These are phyloP conservation scores for Calonectria pseudoreteaudii DNA, from an alignment of 2,329 filamentous ascomycete species.

Conservation along the genomic window DNA sequence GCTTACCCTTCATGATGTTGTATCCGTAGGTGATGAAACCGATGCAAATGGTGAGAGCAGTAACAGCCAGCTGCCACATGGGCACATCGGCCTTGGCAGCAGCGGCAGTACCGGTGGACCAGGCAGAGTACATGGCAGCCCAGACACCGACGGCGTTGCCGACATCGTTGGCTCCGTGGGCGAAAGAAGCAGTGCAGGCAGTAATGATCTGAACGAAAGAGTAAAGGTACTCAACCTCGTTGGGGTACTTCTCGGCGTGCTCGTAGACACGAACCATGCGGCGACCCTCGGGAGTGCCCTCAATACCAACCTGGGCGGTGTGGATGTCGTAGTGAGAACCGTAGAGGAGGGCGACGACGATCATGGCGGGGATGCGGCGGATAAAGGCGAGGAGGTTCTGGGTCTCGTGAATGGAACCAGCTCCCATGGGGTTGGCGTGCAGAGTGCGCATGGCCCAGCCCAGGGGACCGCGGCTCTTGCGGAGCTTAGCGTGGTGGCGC, in stretches of 20 bases:
- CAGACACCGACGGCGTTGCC: conserved; percentile 78
- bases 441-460: conserved; percentile 86
- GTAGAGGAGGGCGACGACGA: conserved; percentile 74
- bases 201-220: conserved; percentile 75
- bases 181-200: conserved; percentile 79
- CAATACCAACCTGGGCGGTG: conserved; percentile 76
- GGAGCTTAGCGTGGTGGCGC: conserved; percentile 72
- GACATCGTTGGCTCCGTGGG: conserved; percentile 83
- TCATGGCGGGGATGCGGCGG: conserved; percentile 76
- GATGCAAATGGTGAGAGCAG: conserved; percentile 71
- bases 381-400: conserved; percentile 74
- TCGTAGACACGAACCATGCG: conserved; percentile 73
- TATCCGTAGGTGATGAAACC: conserved; percentile 82
- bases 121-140: conserved; percentile 77
- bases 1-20: conserved; percentile 83
- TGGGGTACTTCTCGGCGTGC: conserved; percentile 73
- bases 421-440: conserved; percentile 77
- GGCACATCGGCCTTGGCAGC: conserved; percentile 74
- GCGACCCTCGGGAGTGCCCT: conserved; percentile 77
- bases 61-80: conserved; percentile 81
- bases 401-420: conserved; percentile 79
- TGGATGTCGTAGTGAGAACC: conserved; percentile 87
- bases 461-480: conserved; percentile 73
- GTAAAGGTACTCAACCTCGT: conserved; percentile 78
- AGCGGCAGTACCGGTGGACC: conserved; percentile 71